These are phyloP conservation scores for Heliocybe sulcata DNA, from an alignment of 1,284 basidiomycete species.

Conservation along the genomic window DNA sequence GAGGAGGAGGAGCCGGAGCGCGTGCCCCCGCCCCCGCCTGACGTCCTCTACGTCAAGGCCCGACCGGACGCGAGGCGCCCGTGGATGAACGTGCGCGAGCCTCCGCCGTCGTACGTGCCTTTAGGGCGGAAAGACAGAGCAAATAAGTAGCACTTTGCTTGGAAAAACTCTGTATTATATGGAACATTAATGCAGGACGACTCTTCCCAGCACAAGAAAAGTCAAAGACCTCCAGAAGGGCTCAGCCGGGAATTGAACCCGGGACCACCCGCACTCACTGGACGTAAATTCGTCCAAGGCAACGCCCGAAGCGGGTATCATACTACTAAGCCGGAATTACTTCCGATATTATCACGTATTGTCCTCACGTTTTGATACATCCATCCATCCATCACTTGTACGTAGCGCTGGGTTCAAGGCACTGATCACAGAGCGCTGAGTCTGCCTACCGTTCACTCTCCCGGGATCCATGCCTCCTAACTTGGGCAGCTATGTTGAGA, in stretches of 20 bases:
- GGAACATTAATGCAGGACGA: background rate
- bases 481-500: too few species aligned
- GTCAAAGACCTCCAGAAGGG: conserved; percentile 14
- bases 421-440: too few species aligned
- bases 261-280: conserved; percentile 30
- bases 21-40: conserved; percentile 32
- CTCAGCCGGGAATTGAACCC: conserved; percentile 41
- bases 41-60: conserved; percentile 26
- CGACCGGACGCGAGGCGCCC: conserved; percentile 25
- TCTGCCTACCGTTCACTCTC: too few species aligned
- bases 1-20: conserved; percentile 27
- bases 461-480: too few species aligned
- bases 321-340: conserved; percentile 38
- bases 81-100: conserved; percentile 36
- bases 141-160: too few species aligned
- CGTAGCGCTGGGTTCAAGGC: too few species aligned
- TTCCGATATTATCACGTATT: too few species aligned
- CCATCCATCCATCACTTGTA: too few species aligned
- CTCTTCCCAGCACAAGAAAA: background rate
- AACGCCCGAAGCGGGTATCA: conserved; percentile 31
- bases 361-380: too few species aligned
- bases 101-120: background rate
- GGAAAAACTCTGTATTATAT: background rate
- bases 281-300: conserved; percentile 6
- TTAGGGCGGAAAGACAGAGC: background rate